Percentiles rank a stretch among this genome's conserved stretches.
Conservation (phyloP, 2,329 filamentous ascomycete genomes). For the Rosellinia necatrix region DNA sequence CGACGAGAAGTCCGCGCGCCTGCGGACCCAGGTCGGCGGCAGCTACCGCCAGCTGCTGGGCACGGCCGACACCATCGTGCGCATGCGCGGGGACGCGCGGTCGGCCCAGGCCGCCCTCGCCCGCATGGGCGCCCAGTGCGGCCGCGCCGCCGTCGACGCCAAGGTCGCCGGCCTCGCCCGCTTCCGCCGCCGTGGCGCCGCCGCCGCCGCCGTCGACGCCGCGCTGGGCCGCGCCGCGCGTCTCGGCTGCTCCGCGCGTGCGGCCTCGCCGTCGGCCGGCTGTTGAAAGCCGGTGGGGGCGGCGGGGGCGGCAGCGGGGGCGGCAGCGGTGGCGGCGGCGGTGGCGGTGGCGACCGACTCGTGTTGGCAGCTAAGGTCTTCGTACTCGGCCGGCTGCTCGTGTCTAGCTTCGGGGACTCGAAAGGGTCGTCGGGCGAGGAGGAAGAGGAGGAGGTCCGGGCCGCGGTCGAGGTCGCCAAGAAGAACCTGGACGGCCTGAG, state of each 20-base stretch:
- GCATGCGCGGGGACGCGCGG: slow-evolving; percentile 81
- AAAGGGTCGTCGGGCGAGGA: no score
- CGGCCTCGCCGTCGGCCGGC: slow-evolving; percentile 52
- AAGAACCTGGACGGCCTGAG: slow-evolving; percentile 67
- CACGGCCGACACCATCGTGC: slow-evolving; percentile 91
- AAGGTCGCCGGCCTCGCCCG: slow-evolving; percentile 63
- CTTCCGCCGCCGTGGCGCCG: slow-evolving; percentile 45
- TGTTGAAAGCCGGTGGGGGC: slow-evolving; percentile 49
- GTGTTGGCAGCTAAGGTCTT: slow-evolving; percentile 71
- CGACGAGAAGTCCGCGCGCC: slow-evolving; percentile 65
- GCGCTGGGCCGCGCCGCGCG: slow-evolving; percentile 45
- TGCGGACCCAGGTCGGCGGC: slow-evolving; percentile 67
- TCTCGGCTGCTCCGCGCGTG: slow-evolving; percentile 57
- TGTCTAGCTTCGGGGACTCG: slow-evolving; percentile 69
- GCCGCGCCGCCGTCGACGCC: slow-evolving; percentile 69
- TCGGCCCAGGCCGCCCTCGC: slow-evolving; percentile 72
- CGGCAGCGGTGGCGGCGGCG: slow-evolving; percentile 46
- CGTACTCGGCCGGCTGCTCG: slow-evolving; percentile 74
- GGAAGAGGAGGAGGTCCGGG: slow-evolving; percentile 43
- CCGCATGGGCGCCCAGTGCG: slow-evolving; percentile 76
- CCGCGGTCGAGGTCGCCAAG: slow-evolving; percentile 62
- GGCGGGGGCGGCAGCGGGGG: slow-evolving; percentile 34
- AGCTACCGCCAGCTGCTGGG: slow-evolving; percentile 88
- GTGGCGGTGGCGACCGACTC: slow-evolving; percentile 53
- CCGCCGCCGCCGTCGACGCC: slow-evolving; percentile 33